Evolutionary conservation across 352 stramenopile genomes (phyloP).

Genomic region (Poterioochromonas sp.): DNA sequence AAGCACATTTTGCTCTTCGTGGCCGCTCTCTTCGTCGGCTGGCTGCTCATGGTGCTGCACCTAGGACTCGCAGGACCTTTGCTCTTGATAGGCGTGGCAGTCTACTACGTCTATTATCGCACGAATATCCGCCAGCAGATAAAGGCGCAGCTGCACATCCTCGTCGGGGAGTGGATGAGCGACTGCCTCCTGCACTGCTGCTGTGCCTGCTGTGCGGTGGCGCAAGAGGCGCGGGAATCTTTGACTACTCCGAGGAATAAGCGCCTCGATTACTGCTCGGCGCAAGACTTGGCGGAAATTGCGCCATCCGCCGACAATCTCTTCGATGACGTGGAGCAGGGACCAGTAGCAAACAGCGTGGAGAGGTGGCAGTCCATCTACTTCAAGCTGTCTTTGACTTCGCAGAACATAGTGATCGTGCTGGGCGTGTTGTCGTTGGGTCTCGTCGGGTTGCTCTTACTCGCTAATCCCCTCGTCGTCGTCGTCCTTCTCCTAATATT

Average conservation of each 20-base stretch:
- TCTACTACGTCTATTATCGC: neutral
- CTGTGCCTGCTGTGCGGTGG: neutral
- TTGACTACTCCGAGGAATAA: neutral
- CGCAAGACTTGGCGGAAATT: neutral
- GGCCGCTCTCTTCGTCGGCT: neutral
- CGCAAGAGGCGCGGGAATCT: conserved; percentile 11
- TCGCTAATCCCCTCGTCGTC: neutral
- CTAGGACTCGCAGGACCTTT: neutral
- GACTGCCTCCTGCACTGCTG: neutral
- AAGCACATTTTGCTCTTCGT: neutral
- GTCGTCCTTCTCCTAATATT: neutral
- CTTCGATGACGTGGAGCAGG: neutral
- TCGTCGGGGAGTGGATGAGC: neutral
- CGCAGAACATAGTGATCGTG: neutral
- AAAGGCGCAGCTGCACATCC: neutral
- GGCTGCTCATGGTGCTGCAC: neutral
- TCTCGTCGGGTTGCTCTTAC: neutral
- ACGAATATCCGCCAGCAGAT: neutral
- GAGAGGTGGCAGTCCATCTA: too few species aligned
- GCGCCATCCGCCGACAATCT: neutral
- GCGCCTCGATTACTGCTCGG: neutral
- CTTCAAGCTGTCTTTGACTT: neutral
- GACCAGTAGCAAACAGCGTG: neutral
- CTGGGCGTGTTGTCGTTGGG: neutral
- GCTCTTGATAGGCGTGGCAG: neutral